phyloP scores from a whole-genome alignment of 2,329 filamentous ascomycete species.

The Scleromitrula shiraiana region DNA sequence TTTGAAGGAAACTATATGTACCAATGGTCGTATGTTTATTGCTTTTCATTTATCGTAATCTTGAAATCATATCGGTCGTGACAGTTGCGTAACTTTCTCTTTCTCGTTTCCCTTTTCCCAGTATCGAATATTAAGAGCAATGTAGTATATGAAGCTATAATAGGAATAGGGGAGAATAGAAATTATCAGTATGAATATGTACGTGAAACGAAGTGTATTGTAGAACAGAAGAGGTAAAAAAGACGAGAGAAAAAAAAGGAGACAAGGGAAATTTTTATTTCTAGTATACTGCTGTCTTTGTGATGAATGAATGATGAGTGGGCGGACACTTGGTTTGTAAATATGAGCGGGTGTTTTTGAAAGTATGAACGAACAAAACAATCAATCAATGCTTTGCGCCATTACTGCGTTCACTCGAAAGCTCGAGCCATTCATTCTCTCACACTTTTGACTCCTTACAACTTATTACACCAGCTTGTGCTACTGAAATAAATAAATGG shows the following conservation, averaged over 20 bases:
- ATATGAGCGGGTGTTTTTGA: neutral
- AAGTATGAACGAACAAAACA: too few species aligned
- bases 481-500: neutral
- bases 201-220: slow-evolving; percentile 1
- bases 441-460: too few species aligned
- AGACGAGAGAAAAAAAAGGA: neutral
- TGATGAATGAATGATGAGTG: neutral
- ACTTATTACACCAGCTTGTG: neutral
- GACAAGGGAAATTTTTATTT: neutral
- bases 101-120: too few species aligned
- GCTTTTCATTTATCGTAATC: slow-evolving; percentile 4
- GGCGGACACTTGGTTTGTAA: neutral
- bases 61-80: slow-evolving; percentile 7
- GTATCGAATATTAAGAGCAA: too few species aligned
- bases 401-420: too few species aligned
- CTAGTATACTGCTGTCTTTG: slow-evolving; percentile 1
- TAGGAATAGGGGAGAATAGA: neutral
- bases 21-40: neutral
- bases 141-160: too few species aligned
- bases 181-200: neutral
- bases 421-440: neutral
- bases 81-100: too few species aligned
- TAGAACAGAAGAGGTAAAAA: neutral
- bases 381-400: too few species aligned
- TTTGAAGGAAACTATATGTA: too few species aligned